phyloP scores from a whole-genome alignment of 495 filamentous ascomycete species.

The Copromyces sp. region DNA sequence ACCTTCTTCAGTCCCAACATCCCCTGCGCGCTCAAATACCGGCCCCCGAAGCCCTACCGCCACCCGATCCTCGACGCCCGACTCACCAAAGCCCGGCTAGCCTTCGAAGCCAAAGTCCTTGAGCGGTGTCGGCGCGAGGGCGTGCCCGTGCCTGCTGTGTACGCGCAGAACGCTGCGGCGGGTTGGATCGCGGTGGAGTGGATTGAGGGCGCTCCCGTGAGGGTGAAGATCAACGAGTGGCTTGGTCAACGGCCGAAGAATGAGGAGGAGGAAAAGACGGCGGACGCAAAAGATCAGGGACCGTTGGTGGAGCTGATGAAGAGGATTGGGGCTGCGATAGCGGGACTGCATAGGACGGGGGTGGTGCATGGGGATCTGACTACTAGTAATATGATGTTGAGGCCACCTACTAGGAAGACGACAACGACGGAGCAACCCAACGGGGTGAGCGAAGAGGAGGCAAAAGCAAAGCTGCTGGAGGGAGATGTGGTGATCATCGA shows the following conservation, averaged over 20 bases:
- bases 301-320: constrained; percentile 49
- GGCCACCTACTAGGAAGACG: constrained; percentile 21
- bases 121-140: constrained; percentile 65
- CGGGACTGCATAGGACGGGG: constrained; percentile 68
- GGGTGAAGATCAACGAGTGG: constrained; percentile 57
- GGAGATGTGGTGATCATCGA: constrained; percentile 89
- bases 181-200: constrained; percentile 90
- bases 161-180: constrained; percentile 59
- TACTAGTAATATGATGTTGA: constrained; percentile 92
- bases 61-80: constrained; percentile 84
- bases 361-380: constrained; percentile 94
- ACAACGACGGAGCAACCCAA: neutral
- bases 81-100: constrained; percentile 73
- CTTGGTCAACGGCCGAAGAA: constrained; percentile 35
- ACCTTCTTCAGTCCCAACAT: constrained; percentile 59
- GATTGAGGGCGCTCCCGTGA: constrained; percentile 64
- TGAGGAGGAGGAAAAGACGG: constrained; percentile 28
- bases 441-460: constrained; percentile 4
- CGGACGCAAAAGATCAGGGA: constrained; percentile 22
- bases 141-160: constrained; percentile 65
- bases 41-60: constrained; percentile 84
- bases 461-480: constrained; percentile 26
- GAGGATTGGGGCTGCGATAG: constrained; percentile 63
- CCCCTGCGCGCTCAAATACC: constrained; percentile 81
- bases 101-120: constrained; percentile 79